These are phyloP conservation scores for Hyphochytrium catenoides DNA, from an alignment of 352 stramenopile genomes.

Conservation along the genomic window DNA sequence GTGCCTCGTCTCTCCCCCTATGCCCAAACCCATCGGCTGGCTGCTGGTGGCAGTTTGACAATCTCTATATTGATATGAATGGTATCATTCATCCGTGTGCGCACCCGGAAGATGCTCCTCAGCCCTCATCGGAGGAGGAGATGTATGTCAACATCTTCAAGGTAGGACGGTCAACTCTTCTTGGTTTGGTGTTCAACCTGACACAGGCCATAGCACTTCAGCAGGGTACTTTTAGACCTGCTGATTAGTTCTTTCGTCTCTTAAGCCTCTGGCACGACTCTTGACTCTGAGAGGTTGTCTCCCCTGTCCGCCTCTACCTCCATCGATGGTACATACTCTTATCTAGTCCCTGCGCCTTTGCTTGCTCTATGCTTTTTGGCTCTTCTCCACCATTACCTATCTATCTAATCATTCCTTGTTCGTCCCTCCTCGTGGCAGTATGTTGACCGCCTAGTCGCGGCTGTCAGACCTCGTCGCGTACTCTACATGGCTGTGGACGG, in stretches of 20 bases:
- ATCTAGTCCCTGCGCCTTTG: no score
- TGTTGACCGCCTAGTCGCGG: slow-evolving; percentile 83
- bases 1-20: no score
- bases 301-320: no score
- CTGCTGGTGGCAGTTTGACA: slow-evolving; percentile 63
- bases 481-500: slow-evolving; percentile 97
- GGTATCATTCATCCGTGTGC: slow-evolving; percentile 97
- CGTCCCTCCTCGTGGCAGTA: slow-evolving; percentile 35
- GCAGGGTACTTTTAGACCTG: no score
- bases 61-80: slow-evolving; percentile 99
- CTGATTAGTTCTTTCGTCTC: no score
- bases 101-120: slow-evolving; percentile 76
- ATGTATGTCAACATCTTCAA: slow-evolving; percentile 94
- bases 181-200: no score
- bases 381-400: not conserved
- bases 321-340: no score
- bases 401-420: no score
- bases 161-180: no score
- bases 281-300: no score
- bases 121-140: slow-evolving; percentile 83
- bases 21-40: not conserved
- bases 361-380: slow-evolving; percentile 22
- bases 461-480: slow-evolving; percentile 76
- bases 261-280: no score
- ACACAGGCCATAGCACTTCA: no score